phyloP scores from a whole-genome alignment of 257 asterid species.

The Perilla frutescens region DNA sequence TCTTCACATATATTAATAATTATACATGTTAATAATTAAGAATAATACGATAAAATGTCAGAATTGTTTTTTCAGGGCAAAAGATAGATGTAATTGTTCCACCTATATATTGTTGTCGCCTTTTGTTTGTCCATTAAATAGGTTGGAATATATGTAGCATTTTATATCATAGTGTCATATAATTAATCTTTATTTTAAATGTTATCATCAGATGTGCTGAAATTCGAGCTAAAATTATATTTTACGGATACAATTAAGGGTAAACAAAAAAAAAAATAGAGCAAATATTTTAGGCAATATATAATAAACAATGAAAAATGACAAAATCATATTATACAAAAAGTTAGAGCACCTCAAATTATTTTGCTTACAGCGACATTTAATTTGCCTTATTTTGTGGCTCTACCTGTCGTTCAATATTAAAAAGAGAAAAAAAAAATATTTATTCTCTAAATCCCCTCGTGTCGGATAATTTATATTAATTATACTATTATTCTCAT shows the following conservation, averaged over 20 bases:
- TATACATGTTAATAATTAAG: not conserved
- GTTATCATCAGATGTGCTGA: not conserved
- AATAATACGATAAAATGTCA: not conserved
- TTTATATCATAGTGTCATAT: not conserved
- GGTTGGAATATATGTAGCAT: not conserved
- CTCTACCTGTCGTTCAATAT: no score
- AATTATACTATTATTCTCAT: no score
- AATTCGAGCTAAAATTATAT: no score
- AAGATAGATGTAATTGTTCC: not conserved
- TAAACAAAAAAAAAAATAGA: no score
- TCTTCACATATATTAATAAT: no score
- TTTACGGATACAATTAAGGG: no score
- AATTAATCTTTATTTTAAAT: not conserved
- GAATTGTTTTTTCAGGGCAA: not conserved
- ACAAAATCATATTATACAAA: not conserved
- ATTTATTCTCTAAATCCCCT: no score
- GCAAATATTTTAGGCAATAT: not conserved
- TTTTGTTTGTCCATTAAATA: slow-evolving; percentile 11
- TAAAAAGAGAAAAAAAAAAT: no score
- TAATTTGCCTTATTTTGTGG: not conserved
- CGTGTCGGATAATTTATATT: no score
- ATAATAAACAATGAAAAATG: not conserved
- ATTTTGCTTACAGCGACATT: not conserved
- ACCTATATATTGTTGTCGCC: not conserved
- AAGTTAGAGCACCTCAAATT: not conserved